These are phyloP conservation scores for Aureobasidium melanogenum DNA, from an alignment of 2,329 filamentous ascomycete species.

Conservation along the genomic window DNA sequence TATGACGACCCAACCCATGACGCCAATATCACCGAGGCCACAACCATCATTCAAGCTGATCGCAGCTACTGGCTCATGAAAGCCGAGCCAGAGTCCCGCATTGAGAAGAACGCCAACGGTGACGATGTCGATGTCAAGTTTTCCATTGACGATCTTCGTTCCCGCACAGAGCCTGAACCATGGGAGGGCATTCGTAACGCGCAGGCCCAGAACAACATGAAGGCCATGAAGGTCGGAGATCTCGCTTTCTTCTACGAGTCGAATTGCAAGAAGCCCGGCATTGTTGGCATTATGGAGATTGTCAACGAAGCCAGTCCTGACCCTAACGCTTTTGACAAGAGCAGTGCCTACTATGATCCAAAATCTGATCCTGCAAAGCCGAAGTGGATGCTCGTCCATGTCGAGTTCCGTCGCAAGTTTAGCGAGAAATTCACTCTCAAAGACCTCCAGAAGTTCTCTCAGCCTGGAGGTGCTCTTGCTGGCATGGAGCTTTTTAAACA, in stretches of 20 bases:
- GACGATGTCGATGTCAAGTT: slow-evolving; percentile 84
- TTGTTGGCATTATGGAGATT: slow-evolving; percentile 59
- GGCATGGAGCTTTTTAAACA: slow-evolving; percentile 75
- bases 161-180: slow-evolving; percentile 66
- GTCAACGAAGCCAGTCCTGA: slow-evolving; percentile 77
- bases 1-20: background rate
- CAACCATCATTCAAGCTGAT: slow-evolving; percentile 12
- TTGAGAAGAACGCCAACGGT: slow-evolving; percentile 58
- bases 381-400: slow-evolving; percentile 84
- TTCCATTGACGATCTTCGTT: slow-evolving; percentile 80
- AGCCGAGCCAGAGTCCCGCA: slow-evolving; percentile 68
- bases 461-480: slow-evolving; percentile 43
- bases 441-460: slow-evolving; percentile 55
- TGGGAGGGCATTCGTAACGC: slow-evolving; percentile 60
- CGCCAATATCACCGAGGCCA: slow-evolving; percentile 7
- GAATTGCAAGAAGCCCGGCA: slow-evolving; percentile 80
- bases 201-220: slow-evolving; percentile 76
- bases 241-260: slow-evolving; percentile 96
- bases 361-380: slow-evolving; percentile 55
- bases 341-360: slow-evolving; percentile 74
- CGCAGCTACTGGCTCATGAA: slow-evolving; percentile 41
- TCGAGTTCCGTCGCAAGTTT: slow-evolving; percentile 80
- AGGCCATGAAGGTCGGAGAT: slow-evolving; percentile 84
- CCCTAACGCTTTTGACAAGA: slow-evolving; percentile 60
- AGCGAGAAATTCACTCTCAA: slow-evolving; percentile 58